Conservation (phyloP, 805 yeast genomes). For the Scheffersomyces ergatensis region DNA sequence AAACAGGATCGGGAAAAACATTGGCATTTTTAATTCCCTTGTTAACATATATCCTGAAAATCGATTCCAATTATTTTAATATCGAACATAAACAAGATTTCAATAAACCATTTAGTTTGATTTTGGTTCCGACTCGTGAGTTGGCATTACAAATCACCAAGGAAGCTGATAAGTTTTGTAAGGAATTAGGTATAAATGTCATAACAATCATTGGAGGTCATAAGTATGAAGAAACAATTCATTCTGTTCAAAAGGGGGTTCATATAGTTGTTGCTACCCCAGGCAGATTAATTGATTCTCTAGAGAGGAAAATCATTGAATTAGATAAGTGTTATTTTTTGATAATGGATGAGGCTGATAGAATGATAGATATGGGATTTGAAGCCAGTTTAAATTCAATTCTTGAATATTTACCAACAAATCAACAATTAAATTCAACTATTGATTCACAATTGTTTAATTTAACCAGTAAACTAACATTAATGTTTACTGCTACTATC, state of each 20-base stretch:
- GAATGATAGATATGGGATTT: slow-evolving; percentile 94
- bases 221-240: slow-evolving; percentile 68
- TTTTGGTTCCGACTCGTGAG: slow-evolving; percentile 92
- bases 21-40: slow-evolving; percentile 78
- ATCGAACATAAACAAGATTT: slow-evolving; percentile 45
- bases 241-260: slow-evolving; percentile 58
- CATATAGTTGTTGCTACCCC: slow-evolving; percentile 92
- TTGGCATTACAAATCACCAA: slow-evolving; percentile 80
- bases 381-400: slow-evolving; percentile 73
- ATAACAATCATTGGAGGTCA: slow-evolving; percentile 89
- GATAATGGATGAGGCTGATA: slow-evolving; percentile 90
- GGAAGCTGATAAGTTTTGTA: slow-evolving; percentile 57
- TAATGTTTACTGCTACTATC: slow-evolving; percentile 96
- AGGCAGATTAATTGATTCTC: slow-evolving; percentile 80
- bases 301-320: slow-evolving; percentile 63
- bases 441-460: slow-evolving; percentile 39
- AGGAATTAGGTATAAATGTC: slow-evolving; percentile 39
- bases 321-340: slow-evolving; percentile 63
- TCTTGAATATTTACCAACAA: slow-evolving; percentile 50
- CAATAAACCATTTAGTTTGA: slow-evolving; percentile 70
- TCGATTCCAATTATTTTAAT: slow-evolving; percentile 30
- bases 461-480: slow-evolving; percentile 50
- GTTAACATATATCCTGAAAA: slow-evolving; percentile 45
- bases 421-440: slow-evolving; percentile 17
- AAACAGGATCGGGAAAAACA: slow-evolving; percentile 96